Evolutionary conservation across 129 eudicot genomes (phyloP), one percentile per base, ranked within the genome.

Genomic region (Tagetes erecta): DNA sequence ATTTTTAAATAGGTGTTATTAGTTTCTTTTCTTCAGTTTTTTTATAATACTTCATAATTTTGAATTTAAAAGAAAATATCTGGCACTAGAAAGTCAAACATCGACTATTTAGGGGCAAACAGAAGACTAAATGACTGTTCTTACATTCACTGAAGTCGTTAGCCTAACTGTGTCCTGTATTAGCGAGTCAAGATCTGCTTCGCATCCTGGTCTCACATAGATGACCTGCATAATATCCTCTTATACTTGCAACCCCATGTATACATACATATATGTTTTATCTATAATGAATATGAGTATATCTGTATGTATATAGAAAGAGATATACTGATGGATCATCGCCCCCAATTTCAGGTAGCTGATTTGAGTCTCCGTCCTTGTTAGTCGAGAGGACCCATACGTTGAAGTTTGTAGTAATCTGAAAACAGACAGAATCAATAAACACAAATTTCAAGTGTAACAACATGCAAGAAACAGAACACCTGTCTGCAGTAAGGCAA

Each of bases 161-260:
- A 92, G 93, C 65, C 98, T 73, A 55, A 90, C 76, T 2, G 90
- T 83, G 73, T 93, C 98, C 76, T 87, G 95, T 81, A 93, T 81
- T 31, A 93, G 45, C 4, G 98, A 70, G 83, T 87, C 98, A 38
- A 92, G 85, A 74, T 89, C 92, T 76, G 92, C 98, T 83, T 92
- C 98, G 66, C 71, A 79, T 79, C 98, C 98, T 1, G 98, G 98
- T 73, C 83, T 92, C 58, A 87, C 96, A 70, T 87, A 92, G 59
- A 92, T 89, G 39, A 92, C 96, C 98, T 92, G 87, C 72, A 83
- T 47, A 27, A 20, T 30, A 5, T 36, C 45, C 41, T 12, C 39
- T 38, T 53, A 5, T 40, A 39, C 63, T 40, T 53, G 27, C 63
- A 49, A 50, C 42, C 57, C 13, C 31, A 57, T 40, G 36, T 55